A percentile compares a stretch with the other conserved stretches of the same genome.
Evolutionary conservation across 768 basidiomycete genomes (phyloP).

Genomic region (Amyloporia xantha): DNA sequence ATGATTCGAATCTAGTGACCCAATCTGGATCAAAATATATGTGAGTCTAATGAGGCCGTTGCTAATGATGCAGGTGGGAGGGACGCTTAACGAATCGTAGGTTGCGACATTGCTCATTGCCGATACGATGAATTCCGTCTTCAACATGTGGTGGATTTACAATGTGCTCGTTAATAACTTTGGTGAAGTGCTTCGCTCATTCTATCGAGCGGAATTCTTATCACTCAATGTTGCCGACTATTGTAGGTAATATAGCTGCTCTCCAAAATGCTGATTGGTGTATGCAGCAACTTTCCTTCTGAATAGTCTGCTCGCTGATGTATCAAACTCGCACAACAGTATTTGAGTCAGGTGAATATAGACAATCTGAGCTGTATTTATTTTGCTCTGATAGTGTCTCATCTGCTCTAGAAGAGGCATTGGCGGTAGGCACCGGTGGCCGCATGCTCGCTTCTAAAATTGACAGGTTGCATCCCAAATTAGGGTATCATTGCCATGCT

Average conservation of each 20-base stretch:
- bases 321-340: neutral
- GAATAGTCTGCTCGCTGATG: neutral
- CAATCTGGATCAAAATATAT: neutral
- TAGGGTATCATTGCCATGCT: conserved; percentile 21
- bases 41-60: neutral
- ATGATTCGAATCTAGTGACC: neutral
- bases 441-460: no score
- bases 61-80: no score
- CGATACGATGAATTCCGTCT: conserved; percentile 37
- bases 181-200: conserved; percentile 23
- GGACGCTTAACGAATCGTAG: neutral
- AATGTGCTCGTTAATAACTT: conserved; percentile 35
- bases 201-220: neutral
- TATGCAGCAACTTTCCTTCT: conserved; percentile 6
- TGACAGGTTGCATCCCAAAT: neutral
- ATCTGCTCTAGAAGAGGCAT: no score
- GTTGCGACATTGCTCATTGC: conserved; percentile 34
- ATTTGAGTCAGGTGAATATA: no score
- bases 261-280: conserved; percentile 11
- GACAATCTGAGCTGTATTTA: no score
- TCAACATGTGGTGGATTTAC: conserved; percentile 36
- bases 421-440: no score
- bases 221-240: neutral
- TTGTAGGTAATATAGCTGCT: conserved; percentile 1
- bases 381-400: no score